Base-by-base conservation (phyloP, 176 grass and related monocot species). In the Eleusine coracana region DNA sequence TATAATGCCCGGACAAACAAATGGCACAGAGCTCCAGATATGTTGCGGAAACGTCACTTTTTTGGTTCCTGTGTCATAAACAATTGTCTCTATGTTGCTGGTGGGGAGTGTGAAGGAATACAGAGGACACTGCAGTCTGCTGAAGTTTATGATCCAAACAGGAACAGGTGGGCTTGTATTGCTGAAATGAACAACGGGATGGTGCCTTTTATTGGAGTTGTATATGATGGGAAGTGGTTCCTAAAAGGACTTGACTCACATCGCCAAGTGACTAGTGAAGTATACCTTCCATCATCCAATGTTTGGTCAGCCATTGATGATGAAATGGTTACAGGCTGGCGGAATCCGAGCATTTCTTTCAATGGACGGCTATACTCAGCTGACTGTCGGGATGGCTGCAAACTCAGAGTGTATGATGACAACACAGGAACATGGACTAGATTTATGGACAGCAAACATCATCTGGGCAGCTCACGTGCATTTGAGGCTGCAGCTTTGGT, bases 1-100 rank as follows among this genome's bases (percentile, higher is more conserved):
- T 97, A 93, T 52, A 97, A 88, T 89, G 94, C 94, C 46, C 77
- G 94, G 70, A 93, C 91, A 58, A 93, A 97, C 86, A 97, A 93
- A 87, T 97, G 94, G 94, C 91, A 97, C 69, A 75, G 94, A 60
- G 94, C 94, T 13, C 94, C 94, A 60, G 94, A 97, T 85, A 93
- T 97, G 94, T 71, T 97, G 63, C 85, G 94, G 31, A 91, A 93
- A 83, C 82, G 94, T 3, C 91, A 97, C 31, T 97, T 97, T 83
- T 97, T 93, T 68, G 94, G 94, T 62, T 87, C 91, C 20, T 93
- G 91, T 83, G 94, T 97, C 21, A 89, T 97, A 68, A 89, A 97
- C 79, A 97, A 97, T 73, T 91, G 94, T 71, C 79, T 97, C 21
- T 97, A 91, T 60, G 89, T 94, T 66, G 94, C 94, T 87, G 94